These are phyloP conservation scores for Ophiostoma tasmaniense DNA, from an alignment of 2,329 filamentous ascomycete genomes.

Conservation along the genomic window DNA sequence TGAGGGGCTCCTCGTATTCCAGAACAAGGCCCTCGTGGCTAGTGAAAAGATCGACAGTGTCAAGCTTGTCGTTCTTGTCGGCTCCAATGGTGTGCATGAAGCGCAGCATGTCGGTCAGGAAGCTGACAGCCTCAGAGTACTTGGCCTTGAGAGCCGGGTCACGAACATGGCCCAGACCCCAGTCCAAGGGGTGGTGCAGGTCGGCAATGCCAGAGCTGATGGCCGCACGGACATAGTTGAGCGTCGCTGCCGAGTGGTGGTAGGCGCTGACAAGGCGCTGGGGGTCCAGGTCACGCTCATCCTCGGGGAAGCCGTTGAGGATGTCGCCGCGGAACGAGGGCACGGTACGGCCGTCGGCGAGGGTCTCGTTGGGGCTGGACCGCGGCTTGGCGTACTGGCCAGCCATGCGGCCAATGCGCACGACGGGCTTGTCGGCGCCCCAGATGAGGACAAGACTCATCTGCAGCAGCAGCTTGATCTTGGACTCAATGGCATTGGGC, in stretches of 20 bases:
- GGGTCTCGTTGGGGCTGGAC: slow-evolving; percentile 71
- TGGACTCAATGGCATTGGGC: slow-evolving; percentile 80
- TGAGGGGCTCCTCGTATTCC: slow-evolving; percentile 87
- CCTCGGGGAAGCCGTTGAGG: slow-evolving; percentile 73
- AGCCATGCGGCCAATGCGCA: slow-evolving; percentile 91
- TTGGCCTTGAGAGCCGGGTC: slow-evolving; percentile 76
- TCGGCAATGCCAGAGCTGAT: slow-evolving; percentile 85
- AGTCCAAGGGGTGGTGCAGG: slow-evolving; percentile 86
- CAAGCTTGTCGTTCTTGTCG: slow-evolving; percentile 71
- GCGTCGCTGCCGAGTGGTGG: slow-evolving; percentile 87
- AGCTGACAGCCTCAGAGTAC: slow-evolving; percentile 75
- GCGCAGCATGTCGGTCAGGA: slow-evolving; percentile 81
- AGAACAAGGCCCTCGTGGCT: slow-evolving; percentile 90
- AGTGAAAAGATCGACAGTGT: slow-evolving; percentile 91
- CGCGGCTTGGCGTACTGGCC: slow-evolving; percentile 96
- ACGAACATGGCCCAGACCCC: slow-evolving; percentile 84
- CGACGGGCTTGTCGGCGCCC: slow-evolving; percentile 71
- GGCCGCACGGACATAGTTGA: slow-evolving; percentile 85
- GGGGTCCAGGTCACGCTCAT: slow-evolving; percentile 75
- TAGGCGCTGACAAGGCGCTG: slow-evolving; percentile 81
- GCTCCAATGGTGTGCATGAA: slow-evolving; percentile 95
- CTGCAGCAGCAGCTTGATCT: slow-evolving; percentile 92
- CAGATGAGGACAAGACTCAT: slow-evolving; percentile 96
- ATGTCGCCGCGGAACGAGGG: slow-evolving; percentile 94
- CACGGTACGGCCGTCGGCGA: slow-evolving; percentile 68